phyloP scores from a whole-genome alignment of 2,329 filamentous ascomycete species.

The Neocucurbitaria cava region DNA sequence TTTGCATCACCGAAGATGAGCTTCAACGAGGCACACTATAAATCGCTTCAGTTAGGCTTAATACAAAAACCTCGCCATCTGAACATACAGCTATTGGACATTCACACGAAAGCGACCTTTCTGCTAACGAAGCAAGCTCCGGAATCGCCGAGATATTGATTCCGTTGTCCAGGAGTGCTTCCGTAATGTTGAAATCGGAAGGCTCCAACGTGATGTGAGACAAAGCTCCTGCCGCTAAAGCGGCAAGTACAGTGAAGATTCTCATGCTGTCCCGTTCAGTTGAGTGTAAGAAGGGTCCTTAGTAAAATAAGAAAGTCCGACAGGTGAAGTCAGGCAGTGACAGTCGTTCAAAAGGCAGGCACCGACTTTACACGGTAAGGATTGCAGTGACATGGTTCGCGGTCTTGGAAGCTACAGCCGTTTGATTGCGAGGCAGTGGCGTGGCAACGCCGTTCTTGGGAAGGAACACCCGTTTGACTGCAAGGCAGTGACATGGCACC shows the following conservation, averaged over 20 bases:
- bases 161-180: conserved; percentile 27
- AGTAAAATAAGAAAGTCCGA: neutral
- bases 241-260: neutral
- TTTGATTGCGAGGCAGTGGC: too few relatives aligned
- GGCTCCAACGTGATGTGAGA: conserved; percentile 17
- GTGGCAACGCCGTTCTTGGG: too few relatives aligned
- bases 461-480: too few relatives aligned
- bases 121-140: conserved; percentile 7
- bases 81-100: conserved; percentile 30
- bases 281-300: too few relatives aligned
- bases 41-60: neutral
- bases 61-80: neutral
- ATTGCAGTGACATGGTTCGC: too few relatives aligned
- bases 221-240: neutral
- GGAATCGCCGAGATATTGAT: conserved; percentile 22
- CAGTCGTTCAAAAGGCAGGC: neutral
- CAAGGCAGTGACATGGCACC: too few relatives aligned
- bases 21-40: conserved; percentile 28
- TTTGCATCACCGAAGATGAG: conserved; percentile 21
- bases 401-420: too few relatives aligned
- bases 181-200: conserved; percentile 22
- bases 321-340: neutral
- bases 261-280: conserved; percentile 7
- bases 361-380: too few relatives aligned
- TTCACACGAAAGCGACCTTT: neutral